Evolutionary conservation across 257 asterid genomes (phyloP).

Genomic region (Parsonsia alboflavescens): DNA sequence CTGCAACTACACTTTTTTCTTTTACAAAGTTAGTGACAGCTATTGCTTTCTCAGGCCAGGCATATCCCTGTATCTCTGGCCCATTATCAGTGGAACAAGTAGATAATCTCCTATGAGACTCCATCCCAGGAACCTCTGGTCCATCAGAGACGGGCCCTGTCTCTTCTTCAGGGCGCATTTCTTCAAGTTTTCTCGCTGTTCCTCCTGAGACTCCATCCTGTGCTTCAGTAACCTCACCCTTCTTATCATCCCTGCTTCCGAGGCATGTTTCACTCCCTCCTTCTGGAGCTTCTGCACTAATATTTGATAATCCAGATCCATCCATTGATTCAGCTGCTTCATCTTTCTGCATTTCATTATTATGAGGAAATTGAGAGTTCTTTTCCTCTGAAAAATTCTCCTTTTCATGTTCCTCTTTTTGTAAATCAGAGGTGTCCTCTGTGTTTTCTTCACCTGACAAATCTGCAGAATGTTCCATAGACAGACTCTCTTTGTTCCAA

Average conservation of each 20-base stretch:
- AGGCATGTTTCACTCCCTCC: constrained; percentile 18
- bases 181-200: constrained; percentile 28
- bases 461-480: constrained; percentile 14
- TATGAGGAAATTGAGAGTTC: constrained; percentile 20
- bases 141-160: constrained; percentile 74
- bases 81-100: constrained; percentile 29
- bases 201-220: constrained; percentile 19
- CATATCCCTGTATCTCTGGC: constrained; percentile 43
- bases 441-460: constrained; percentile 12
- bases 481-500: constrained; percentile 19
- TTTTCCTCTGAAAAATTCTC: constrained; percentile 22
- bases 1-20: constrained; percentile 68
- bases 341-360: constrained; percentile 23
- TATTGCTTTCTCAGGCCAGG: constrained; percentile 83
- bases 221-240: constrained; percentile 4
- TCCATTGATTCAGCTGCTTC: constrained; percentile 18
- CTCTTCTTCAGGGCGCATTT: constrained; percentile 40
- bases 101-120: constrained; percentile 33
- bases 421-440: constrained; percentile 3
- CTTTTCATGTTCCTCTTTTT: constrained; percentile 20
- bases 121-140: constrained; percentile 53
- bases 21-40: constrained; percentile 63
- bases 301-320: constrained; percentile 19
- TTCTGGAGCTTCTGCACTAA: constrained; percentile 25
- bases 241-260: constrained; percentile 15